Evolutionary conservation across 148 eudicot species (phyloP), one percentile per base, ranked within the genome.

Genomic region (Rhododendron williamsianum): DNA sequence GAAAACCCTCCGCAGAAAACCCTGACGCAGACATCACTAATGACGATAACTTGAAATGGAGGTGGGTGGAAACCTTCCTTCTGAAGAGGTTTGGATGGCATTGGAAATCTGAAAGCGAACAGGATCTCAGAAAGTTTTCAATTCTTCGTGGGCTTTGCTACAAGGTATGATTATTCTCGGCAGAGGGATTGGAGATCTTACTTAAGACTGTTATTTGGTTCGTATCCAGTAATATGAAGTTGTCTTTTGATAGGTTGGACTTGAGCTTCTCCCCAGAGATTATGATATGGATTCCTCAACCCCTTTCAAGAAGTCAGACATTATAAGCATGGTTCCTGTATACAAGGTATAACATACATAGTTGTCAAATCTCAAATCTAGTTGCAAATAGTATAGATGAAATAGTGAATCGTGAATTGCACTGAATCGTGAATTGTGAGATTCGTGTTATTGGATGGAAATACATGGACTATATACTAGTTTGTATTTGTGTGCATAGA

Each of bases 121-220:
- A 87, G 78, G 94, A 97, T 86, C 90, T 97, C 86, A 91, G 99
- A 85, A 97, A 97, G 87, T 93, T 95, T 82, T 95, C 98, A 80
- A 87, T 97, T 87, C 93, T 97, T 63, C 98, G 99, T 83, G 99
- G 99, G 81, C 90, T 97, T 83, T 93, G 99, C 91, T 94, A 97
- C 86, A 97, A 97, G 98, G 99, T 97, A 92, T 78, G 73, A 27
- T 36, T 13, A 43, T 52, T 76, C 85, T 35, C 13, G 45, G 45
- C 19, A 35, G 43, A 54, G 46, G 63, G 60, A 16, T 84, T 54
- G 9, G 33, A 87, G 76, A 6, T 83, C 71, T 9, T 67, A 19
- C 60, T 80, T 38, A 60, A 15, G 11, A 45, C 69, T 35, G 23
- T 30, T 12, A n/a, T 84, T 38, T 46, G 6, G n/a, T 60, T 60